These are phyloP conservation scores for Ogataea saltuana DNA, from an alignment of 805 yeast genomes.

Conservation along the genomic window DNA sequence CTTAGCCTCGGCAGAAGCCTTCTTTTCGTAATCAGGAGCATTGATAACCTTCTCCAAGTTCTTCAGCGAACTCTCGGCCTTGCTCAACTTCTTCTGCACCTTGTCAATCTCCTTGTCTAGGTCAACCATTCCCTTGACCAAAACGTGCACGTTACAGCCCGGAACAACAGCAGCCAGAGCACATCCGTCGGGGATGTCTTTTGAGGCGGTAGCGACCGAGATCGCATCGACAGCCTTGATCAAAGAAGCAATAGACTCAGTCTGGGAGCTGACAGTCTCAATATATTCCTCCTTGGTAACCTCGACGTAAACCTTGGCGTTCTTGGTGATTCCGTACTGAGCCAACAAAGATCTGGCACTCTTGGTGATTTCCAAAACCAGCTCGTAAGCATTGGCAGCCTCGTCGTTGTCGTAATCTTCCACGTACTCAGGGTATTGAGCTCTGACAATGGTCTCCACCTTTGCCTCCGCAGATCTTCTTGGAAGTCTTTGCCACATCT, in stretches of 20 bases:
- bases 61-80: conserved; percentile 58
- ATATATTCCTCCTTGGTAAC: conserved; percentile 49
- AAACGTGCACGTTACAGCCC: conserved; percentile 79
- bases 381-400: conserved; percentile 76
- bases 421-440: conserved; percentile 71
- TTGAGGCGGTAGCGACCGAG: conserved; percentile 54
- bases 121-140: conserved; percentile 94
- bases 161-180: conserved; percentile 82
- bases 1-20: conserved; percentile 81
- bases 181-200: conserved; percentile 83
- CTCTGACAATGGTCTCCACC: conserved; percentile 71
- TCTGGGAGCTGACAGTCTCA: conserved; percentile 65
- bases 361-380: conserved; percentile 82
- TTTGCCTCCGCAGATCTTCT: conserved; percentile 67
- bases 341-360: conserved; percentile 89
- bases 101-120: conserved; percentile 87
- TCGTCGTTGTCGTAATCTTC: conserved; percentile 60
- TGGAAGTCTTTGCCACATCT: conserved; percentile 98
- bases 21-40: conserved; percentile 77
- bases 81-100: conserved; percentile 73
- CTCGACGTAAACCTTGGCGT: conserved; percentile 84
- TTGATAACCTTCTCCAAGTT: conserved; percentile 68
- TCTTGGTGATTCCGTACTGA: conserved; percentile 85
- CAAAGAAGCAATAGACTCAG: conserved; percentile 83
- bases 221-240: conserved; percentile 87